These are phyloP conservation scores for Penicillium sumatraense DNA, from an alignment of 2,329 filamentous ascomycete genomes.

Conservation along the genomic window DNA sequence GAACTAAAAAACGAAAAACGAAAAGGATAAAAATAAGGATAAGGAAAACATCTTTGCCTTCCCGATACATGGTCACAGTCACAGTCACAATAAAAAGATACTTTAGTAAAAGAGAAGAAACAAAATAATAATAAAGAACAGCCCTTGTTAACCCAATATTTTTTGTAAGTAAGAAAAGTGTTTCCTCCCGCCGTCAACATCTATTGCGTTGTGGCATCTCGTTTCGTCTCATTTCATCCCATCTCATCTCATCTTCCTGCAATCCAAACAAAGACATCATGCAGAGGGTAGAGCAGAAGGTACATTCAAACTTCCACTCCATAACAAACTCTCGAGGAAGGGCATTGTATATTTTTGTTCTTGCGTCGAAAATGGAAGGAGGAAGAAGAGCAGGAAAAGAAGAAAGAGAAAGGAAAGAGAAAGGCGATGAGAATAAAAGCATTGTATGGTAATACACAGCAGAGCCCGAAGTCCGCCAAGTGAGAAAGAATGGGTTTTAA, in stretches of 20 bases:
- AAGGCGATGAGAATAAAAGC: slow-evolving; percentile 6
- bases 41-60: not conserved
- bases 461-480: slow-evolving; percentile 19
- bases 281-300: too few relatives aligned
- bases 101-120: not conserved
- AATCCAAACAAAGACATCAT: not conserved
- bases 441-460: slow-evolving; percentile 32
- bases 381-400: too few relatives aligned
- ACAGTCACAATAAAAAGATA: not conserved
- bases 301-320: too few relatives aligned
- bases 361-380: too few relatives aligned
- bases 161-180: not conserved
- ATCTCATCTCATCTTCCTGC: not conserved
- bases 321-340: too few relatives aligned
- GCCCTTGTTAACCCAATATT: too few relatives aligned
- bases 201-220: not conserved
- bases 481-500: slow-evolving; percentile 4
- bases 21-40: not conserved
- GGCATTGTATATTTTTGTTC: too few relatives aligned
- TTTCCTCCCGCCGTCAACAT: not conserved
- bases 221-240: not conserved
- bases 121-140: not conserved
- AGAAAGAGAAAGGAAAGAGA: too few relatives aligned
- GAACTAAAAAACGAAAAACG: too few relatives aligned
- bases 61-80: too few relatives aligned